These are phyloP conservation scores for Tetracladium marchalianum DNA, from an alignment of 495 filamentous ascomycete species.

Conservation along the genomic window DNA sequence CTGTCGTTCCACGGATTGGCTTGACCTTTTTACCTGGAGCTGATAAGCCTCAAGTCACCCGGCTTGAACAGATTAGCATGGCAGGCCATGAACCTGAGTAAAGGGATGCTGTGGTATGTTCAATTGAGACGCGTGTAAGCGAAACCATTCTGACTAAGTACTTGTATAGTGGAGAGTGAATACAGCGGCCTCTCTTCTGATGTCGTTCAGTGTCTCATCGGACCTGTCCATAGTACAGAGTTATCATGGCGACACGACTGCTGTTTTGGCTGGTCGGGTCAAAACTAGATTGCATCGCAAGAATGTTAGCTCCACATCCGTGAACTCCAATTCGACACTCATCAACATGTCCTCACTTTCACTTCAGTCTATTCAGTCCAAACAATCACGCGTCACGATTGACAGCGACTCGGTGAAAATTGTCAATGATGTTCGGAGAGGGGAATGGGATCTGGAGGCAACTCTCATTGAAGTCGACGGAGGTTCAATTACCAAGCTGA, in stretches of 20 bases:
- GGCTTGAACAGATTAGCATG: constrained; percentile 23
- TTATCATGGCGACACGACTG: constrained; percentile 15
- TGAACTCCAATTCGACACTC: neutral
- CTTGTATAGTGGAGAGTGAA: constrained; percentile 20
- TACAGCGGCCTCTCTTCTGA: constrained; percentile 24
- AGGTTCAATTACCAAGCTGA: constrained; percentile 19
- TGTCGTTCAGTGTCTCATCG: constrained; percentile 17
- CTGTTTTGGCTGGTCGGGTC: constrained; percentile 7
- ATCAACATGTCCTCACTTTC: neutral
- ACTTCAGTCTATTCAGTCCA: neutral
- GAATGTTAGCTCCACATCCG: neutral
- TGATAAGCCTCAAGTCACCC: constrained; percentile 23
- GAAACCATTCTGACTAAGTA: too few species aligned
- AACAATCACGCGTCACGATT: constrained; percentile 19
- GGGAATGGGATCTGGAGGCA: constrained; percentile 20
- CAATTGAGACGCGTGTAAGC: too few species aligned
- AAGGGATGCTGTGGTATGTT: constrained; percentile 10
- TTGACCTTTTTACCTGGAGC: constrained; percentile 24
- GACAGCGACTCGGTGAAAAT: constrained; percentile 21
- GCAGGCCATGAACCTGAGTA: constrained; percentile 20
- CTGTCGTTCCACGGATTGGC: constrained; percentile 19
- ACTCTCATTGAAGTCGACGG: constrained; percentile 27
- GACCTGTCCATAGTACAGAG: constrained; percentile 20
- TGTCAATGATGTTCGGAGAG: constrained; percentile 20
- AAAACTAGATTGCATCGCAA: neutral